Conservation (phyloP, 441 rosid species). For the Pelargonium citronellum region DNA sequence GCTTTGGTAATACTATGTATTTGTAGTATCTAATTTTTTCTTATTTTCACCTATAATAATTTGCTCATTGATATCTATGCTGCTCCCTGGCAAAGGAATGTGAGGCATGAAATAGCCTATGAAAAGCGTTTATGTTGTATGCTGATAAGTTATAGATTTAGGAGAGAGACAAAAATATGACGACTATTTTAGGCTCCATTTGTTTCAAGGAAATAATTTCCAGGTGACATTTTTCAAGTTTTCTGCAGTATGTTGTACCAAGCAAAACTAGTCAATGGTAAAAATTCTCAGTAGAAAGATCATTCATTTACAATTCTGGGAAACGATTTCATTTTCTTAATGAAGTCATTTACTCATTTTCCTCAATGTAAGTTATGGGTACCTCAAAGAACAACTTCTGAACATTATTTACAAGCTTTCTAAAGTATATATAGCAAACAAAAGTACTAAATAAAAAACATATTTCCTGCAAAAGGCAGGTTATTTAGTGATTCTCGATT, state of each 20-base stretch:
- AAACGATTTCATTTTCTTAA: neutral
- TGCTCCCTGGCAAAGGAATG: neutral
- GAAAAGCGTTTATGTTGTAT: neutral
- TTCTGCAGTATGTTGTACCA: neutral
- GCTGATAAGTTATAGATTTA: neutral
- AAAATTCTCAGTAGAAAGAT: neutral
- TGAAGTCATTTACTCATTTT: neutral
- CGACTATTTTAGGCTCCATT: neutral
- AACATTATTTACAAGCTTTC: neutral
- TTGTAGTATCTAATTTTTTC: neutral
- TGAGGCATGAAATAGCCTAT: neutral
- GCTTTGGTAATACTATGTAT: constrained; percentile 10
- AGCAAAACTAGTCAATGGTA: neutral
- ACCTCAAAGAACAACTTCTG: neutral
- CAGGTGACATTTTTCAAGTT: neutral
- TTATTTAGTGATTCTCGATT: neutral
- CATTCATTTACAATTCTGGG: neutral
- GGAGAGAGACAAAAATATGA: neutral
- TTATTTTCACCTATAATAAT: neutral
- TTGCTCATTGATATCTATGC: neutral
- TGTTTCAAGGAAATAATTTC: neutral
- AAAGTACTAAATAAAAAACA: neutral
- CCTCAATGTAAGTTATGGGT: neutral
- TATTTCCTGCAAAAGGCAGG: neutral
- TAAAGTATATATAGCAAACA: neutral